A percentile compares a stretch with the other conserved stretches of the same genome.
Evolutionary conservation across 2,329 filamentous ascomycete genomes (phyloP).

Genomic region (Aspergillus pseudoviridinutans): DNA sequence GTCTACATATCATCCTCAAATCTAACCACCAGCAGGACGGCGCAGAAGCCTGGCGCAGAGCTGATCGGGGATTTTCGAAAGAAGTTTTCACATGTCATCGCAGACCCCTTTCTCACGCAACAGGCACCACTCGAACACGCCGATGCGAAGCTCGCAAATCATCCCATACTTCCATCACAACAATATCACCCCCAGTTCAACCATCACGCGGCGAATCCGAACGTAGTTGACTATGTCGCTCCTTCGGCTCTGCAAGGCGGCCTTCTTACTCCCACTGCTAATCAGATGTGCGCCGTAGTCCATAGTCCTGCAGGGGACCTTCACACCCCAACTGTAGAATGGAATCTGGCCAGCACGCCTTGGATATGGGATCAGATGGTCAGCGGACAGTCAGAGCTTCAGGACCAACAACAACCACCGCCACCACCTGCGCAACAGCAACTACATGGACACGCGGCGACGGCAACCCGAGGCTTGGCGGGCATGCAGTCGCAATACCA

Average conservation of each 20-base stretch:
- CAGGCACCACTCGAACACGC: background rate
- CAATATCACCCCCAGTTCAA: background rate
- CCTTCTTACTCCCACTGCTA: background rate
- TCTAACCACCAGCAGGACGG: background rate
- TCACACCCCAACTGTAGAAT: conserved; percentile 2
- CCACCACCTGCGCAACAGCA: background rate
- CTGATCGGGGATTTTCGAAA: background rate
- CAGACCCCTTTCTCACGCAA: background rate
- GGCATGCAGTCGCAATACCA: background rate
- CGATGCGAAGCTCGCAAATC: background rate
- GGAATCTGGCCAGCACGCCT: background rate
- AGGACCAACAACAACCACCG: background rate
- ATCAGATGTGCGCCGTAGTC: conserved; percentile 5
- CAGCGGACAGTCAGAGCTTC: background rate
- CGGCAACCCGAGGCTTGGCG: background rate
- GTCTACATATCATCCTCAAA: background rate
- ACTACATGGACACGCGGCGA: background rate
- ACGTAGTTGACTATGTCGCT: background rate
- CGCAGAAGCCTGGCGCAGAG: background rate
- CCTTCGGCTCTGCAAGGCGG: background rate
- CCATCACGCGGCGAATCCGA: background rate
- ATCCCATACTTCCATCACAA: background rate
- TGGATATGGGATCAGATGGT: background rate
- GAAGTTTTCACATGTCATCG: background rate
- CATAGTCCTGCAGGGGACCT: conserved; percentile 4